Percentiles rank a stretch among this genome's conserved stretches.
Evolutionary conservation across 148 eudicot genomes (phyloP).

Genomic region (Mesembryanthemum crystallinum): DNA sequence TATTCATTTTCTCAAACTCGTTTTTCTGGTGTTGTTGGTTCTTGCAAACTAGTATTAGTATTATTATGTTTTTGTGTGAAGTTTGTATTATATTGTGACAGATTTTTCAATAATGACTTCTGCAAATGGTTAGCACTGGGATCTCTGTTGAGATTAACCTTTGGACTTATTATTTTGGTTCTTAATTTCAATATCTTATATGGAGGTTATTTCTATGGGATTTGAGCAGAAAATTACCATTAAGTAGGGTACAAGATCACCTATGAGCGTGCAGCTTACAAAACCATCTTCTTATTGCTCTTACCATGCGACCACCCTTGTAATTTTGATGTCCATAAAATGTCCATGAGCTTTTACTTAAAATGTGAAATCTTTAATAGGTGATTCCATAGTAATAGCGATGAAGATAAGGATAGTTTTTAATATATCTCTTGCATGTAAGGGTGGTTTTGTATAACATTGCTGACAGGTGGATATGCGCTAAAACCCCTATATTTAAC

Average conservation of each 20-base stretch:
- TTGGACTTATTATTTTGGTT: not conserved
- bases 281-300: not conserved
- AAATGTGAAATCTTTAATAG: not conserved
- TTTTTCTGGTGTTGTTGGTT: not conserved
- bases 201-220: not conserved
- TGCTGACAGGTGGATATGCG: not conserved
- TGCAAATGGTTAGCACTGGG: not conserved
- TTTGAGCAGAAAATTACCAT: not conserved
- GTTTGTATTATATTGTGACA: not conserved
- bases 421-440: not conserved
- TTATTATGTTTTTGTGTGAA: not conserved
- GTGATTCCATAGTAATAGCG: not conserved
- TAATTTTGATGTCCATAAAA: not conserved
- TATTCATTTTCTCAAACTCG: not conserved
- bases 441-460: slow-evolving; percentile 1
- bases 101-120: not conserved
- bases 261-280: not conserved
- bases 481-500: not conserved
- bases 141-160: not conserved
- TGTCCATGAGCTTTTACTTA: no score
- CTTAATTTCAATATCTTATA: not conserved
- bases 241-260: not conserved
- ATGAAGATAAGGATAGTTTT: not conserved
- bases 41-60: not conserved
- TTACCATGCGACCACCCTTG: not conserved